Percentiles rank a stretch among this genome's conserved stretches.
Evolutionary conservation across 1,284 basidiomycete genomes (phyloP).

Genomic region (Trametes sp.): DNA sequence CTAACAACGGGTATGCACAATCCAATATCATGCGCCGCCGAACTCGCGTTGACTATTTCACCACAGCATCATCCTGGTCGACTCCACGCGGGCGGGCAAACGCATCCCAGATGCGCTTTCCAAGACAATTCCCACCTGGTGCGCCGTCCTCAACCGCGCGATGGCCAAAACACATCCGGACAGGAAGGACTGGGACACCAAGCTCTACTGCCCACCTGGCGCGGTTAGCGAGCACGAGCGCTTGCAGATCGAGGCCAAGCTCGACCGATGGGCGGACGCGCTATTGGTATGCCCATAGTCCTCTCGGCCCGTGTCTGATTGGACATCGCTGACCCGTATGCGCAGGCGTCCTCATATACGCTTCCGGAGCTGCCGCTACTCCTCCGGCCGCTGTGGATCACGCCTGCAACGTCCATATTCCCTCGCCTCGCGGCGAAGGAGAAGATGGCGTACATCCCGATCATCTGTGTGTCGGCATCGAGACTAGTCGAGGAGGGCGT

Average conservation of each 20-base stretch:
- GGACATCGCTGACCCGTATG: neutral
- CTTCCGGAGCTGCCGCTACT: slow-evolving; percentile 58
- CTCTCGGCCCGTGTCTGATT: neutral
- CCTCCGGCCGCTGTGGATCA: slow-evolving; percentile 75
- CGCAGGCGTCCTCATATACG: slow-evolving; percentile 59
- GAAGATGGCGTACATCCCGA: slow-evolving; percentile 56
- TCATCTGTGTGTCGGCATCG: slow-evolving; percentile 84
- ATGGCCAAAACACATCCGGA: slow-evolving; percentile 40
- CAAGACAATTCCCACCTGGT: slow-evolving; percentile 97
- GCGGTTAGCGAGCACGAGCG: slow-evolving; percentile 77
- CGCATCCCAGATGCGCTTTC: slow-evolving; percentile 94
- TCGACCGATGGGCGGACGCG: slow-evolving; percentile 72
- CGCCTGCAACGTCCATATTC: slow-evolving; percentile 57
- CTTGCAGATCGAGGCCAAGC: slow-evolving; percentile 66
- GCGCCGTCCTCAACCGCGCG: slow-evolving; percentile 88
- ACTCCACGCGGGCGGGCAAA: slow-evolving; percentile 94
- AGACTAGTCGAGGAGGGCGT: slow-evolving; percentile 63
- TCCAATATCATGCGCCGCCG: neutral
- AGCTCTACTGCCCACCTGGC: slow-evolving; percentile 71
- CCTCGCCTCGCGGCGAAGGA: slow-evolving; percentile 45
- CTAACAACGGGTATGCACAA: slow-evolving; percentile 63
- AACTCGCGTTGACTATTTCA: neutral
- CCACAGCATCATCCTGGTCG: slow-evolving; percentile 86
- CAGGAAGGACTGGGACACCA: slow-evolving; percentile 54
- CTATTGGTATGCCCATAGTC: slow-evolving; percentile 57